Percentiles rank a stretch among this genome's conserved stretches.
phyloP scores from a whole-genome alignment of 148 eudicot species.

The Vaccinium corymbosum region DNA sequence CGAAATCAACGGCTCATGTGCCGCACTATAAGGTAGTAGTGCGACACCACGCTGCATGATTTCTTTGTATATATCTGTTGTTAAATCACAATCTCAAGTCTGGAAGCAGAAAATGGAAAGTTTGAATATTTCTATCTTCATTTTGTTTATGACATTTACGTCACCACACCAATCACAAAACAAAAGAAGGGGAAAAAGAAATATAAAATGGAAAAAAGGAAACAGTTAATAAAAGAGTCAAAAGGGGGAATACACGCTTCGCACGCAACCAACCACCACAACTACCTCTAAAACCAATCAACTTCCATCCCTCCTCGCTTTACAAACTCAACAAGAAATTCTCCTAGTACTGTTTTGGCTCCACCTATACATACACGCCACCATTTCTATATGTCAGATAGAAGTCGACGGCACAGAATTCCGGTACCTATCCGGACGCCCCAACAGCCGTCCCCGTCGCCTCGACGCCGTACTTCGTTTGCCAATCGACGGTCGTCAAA shows the following conservation, averaged over 20 bases:
- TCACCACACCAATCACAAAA: too few relatives aligned
- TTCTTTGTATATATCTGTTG: too few relatives aligned
- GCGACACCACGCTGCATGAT: too few relatives aligned
- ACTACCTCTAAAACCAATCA: background rate
- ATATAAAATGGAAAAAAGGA: too few relatives aligned
- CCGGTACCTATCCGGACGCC: constrained; percentile 10
- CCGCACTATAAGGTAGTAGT: too few relatives aligned
- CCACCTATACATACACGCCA: background rate
- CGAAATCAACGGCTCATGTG: too few relatives aligned
- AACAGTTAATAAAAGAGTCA: too few relatives aligned
- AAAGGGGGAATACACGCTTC: background rate
- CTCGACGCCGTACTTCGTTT: constrained; percentile 18
- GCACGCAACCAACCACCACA: constrained; percentile 2
- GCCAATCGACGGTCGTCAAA: constrained; percentile 13
- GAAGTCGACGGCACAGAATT: constrained; percentile 12
- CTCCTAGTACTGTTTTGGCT: background rate
- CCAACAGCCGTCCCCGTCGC: background rate
- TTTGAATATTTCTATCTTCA: too few relatives aligned
- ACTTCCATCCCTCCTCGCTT: background rate
- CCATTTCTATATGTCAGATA: background rate
- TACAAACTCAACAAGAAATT: background rate
- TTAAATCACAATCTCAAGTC: too few relatives aligned
- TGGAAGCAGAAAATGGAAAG: too few relatives aligned
- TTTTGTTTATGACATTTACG: too few relatives aligned
- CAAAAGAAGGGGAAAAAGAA: too few relatives aligned